Conservation (phyloP, 1,284 basidiomycete genomes). For the Megacollybia platyphylla region DNA sequence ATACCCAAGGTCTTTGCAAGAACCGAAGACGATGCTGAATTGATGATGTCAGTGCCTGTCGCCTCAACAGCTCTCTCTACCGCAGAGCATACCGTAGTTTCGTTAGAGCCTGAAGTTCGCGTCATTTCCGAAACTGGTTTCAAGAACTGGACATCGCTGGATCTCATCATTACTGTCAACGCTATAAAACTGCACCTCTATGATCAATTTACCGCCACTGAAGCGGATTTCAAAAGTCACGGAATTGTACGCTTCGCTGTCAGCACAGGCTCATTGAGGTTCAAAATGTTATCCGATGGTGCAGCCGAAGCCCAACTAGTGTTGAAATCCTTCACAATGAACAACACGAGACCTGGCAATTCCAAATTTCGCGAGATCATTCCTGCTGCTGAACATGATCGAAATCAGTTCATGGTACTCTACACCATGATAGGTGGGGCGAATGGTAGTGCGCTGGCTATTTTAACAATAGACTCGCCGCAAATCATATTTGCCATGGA, state of each 20-base stretch:
- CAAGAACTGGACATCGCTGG: slow-evolving; percentile 51
- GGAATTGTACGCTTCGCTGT: slow-evolving; percentile 84
- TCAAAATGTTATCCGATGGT: slow-evolving; percentile 79
- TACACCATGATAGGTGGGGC: slow-evolving; percentile 66
- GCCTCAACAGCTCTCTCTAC: slow-evolving; percentile 6
- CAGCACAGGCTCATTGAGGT: slow-evolving; percentile 67
- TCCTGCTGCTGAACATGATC: slow-evolving; percentile 79
- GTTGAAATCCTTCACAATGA: slow-evolving; percentile 84
- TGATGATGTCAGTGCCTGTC: slow-evolving; percentile 5
- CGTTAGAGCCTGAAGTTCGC: slow-evolving; percentile 50
- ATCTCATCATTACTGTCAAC: slow-evolving; percentile 67
- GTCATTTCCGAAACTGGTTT: slow-evolving; percentile 13
- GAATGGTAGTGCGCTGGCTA: slow-evolving; percentile 52
- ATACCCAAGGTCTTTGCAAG: slow-evolving; percentile 60
- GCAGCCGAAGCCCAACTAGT: slow-evolving; percentile 82
- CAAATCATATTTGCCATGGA: slow-evolving; percentile 91
- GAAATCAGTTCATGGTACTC: slow-evolving; percentile 92
- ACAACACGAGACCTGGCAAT: slow-evolving; percentile 73
- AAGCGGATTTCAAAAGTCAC: slow-evolving; percentile 57
- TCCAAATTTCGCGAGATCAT: slow-evolving; percentile 94
- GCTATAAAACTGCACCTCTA: slow-evolving; percentile 90
- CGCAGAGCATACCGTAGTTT: slow-evolving; percentile 14
- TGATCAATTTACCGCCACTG: slow-evolving; percentile 50
- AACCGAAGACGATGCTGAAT: slow-evolving; percentile 22
- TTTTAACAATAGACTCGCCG: slow-evolving; percentile 89